phyloP scores from a whole-genome alignment of 805 yeast genomes.

The Tetrapisispora arboricola region DNA sequence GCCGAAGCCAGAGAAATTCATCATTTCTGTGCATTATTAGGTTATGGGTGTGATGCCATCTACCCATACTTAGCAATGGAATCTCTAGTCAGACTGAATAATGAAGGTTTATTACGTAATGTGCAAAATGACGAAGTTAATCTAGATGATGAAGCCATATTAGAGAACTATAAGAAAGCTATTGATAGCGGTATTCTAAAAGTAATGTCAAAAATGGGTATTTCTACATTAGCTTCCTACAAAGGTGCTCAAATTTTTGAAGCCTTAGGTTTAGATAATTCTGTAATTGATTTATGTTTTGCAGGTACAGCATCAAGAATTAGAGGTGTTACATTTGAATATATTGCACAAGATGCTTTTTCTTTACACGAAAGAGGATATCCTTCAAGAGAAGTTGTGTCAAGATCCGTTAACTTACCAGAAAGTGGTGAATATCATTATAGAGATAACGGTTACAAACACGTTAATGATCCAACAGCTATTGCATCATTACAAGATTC shows the following conservation, averaged over 20 bases:
- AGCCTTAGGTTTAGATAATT: slow-evolving; percentile 90
- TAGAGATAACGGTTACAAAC: slow-evolving; percentile 98
- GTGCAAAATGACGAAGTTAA: slow-evolving; percentile 28
- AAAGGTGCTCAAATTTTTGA: slow-evolving; percentile 99
- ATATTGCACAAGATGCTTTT: slow-evolving; percentile 93
- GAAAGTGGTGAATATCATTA: slow-evolving; percentile 97
- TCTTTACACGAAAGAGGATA: slow-evolving; percentile 87
- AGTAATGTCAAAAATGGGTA: slow-evolving; percentile 99
- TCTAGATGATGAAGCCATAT: slow-evolving; percentile 47
- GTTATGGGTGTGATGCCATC: slow-evolving; percentile 95
- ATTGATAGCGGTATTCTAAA: slow-evolving; percentile 86
- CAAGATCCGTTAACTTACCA: slow-evolving; percentile 61
- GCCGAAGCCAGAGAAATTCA: slow-evolving; percentile 98
- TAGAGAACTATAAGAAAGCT: slow-evolving; percentile 73
- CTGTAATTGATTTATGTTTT: slow-evolving; percentile 90
- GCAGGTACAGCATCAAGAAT: slow-evolving; percentile 97
- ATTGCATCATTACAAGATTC: slow-evolving; percentile 95
- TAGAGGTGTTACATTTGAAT: slow-evolving; percentile 90
- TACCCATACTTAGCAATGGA: slow-evolving; percentile 92
- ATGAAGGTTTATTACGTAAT: slow-evolving; percentile 59
- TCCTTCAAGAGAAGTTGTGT: slow-evolving; percentile 63
- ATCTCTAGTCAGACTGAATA: slow-evolving; percentile 73
- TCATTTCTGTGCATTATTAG: slow-evolving; percentile 86
- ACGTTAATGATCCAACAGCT: slow-evolving; percentile 89
- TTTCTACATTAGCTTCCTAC: slow-evolving; percentile 94